phyloP scores from a whole-genome alignment of 805 yeast species.

The Ogataea kodamae region DNA sequence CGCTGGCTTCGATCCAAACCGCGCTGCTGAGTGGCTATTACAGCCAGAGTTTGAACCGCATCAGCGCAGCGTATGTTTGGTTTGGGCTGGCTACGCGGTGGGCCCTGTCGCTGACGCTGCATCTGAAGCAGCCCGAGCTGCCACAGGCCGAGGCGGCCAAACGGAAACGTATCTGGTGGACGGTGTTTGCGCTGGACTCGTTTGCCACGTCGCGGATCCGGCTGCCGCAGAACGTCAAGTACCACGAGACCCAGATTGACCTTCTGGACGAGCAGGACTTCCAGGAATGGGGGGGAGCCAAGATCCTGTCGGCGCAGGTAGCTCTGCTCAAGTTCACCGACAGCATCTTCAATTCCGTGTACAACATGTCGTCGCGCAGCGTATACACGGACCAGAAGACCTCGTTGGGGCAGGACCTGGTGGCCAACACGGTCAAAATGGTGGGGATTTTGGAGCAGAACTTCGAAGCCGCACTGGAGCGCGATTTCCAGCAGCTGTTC shows the following conservation, averaged over 20 bases:
- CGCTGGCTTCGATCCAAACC: conserved; percentile 32
- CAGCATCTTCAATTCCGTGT: conserved; percentile 32
- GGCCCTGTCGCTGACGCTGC: conserved; percentile 32
- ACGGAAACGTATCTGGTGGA: conserved; percentile 39
- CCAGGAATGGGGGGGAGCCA: conserved; percentile 32
- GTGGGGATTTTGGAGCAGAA: conserved; percentile 24
- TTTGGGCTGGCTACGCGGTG: conserved; percentile 36
- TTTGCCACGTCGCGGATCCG: conserved; percentile 37
- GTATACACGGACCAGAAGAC: conserved; percentile 20
- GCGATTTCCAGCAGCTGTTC: conserved; percentile 21
- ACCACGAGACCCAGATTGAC: conserved; percentile 33
- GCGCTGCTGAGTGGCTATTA: conserved; percentile 34
- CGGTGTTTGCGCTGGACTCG: conserved; percentile 35
- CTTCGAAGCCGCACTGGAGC: conserved; percentile 20
- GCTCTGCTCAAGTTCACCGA: conserved; percentile 29
- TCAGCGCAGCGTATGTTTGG: conserved; percentile 33
- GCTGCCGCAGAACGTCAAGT: conserved; percentile 35
- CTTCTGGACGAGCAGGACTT: conserved; percentile 24
- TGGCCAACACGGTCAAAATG: conserved; percentile 20
- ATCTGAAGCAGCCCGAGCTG: conserved; percentile 25
- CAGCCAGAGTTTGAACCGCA: conserved; percentile 36
- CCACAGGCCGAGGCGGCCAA: conserved; percentile 26
- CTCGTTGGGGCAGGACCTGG: conserved; percentile 19
- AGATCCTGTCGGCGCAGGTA: conserved; percentile 28
- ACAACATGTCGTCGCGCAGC: conserved; percentile 29